A percentile compares a stretch with the other conserved stretches of the same genome.
Evolutionary conservation across 2,329 filamentous ascomycete species (phyloP).

Genomic region (Huntiella abstrusa): DNA sequence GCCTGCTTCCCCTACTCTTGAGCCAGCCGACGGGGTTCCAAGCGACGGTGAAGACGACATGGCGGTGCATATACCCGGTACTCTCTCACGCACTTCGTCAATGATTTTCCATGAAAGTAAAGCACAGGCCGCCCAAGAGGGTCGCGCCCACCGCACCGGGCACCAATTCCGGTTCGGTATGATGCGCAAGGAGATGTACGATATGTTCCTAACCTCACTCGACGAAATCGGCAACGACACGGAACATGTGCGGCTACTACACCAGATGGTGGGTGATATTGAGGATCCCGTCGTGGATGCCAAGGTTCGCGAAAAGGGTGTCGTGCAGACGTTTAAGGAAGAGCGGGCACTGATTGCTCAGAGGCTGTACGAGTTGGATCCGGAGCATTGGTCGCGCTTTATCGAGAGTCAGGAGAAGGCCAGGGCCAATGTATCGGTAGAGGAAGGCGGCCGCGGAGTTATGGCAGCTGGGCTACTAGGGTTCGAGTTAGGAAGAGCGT

Average conservation of each 20-base stretch:
- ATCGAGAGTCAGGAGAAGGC: constrained; percentile 42
- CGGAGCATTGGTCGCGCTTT: constrained; percentile 45
- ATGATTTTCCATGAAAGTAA: constrained; percentile 30
- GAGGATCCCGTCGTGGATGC: constrained; percentile 37
- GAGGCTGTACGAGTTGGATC: constrained; percentile 39
- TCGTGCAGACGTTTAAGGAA: constrained; percentile 42
- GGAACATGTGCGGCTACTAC: constrained; percentile 32
- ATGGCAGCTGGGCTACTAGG: constrained; percentile 6
- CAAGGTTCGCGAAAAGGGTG: constrained; percentile 37
- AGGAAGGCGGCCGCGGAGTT: constrained; percentile 15
- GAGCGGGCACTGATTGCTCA: constrained; percentile 31
- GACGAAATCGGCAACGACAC: constrained; percentile 33
- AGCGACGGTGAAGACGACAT: constrained; percentile 33
- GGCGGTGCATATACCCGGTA: constrained; percentile 21
- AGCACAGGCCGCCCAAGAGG: constrained; percentile 37
- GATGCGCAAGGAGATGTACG: constrained; percentile 31
- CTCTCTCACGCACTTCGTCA: constrained; percentile 33
- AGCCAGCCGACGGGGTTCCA: constrained; percentile 20
- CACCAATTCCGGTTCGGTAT: constrained; percentile 37
- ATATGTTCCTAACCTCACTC: constrained; percentile 27
- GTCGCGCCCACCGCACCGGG: constrained; percentile 33
- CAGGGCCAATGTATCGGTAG: constrained; percentile 29
- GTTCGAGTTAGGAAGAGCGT: constrained; percentile 1
- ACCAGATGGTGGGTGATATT: constrained; percentile 44
- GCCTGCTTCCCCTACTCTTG: constrained; percentile 14